Conservation (phyloP, 805 yeast genomes). For the Tetrapisispora namnaoensis region DNA sequence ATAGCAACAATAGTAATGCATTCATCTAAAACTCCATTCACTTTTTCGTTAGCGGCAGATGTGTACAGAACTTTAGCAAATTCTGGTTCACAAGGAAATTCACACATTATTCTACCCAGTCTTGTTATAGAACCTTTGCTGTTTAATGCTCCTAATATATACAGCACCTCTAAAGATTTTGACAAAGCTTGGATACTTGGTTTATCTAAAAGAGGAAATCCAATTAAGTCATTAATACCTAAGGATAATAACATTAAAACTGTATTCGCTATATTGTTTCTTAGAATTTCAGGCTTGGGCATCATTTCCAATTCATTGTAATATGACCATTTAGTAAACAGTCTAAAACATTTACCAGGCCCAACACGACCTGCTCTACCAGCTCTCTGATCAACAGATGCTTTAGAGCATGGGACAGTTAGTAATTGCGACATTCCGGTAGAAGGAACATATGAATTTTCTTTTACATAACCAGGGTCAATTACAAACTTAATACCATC, state of each 20-base stretch:
- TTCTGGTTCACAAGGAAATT: slow-evolving; percentile 87
- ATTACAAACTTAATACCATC: slow-evolving; percentile 93
- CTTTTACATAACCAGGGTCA: slow-evolving; percentile 92
- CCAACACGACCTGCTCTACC: slow-evolving; percentile 98
- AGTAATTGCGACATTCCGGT: slow-evolving; percentile 83
- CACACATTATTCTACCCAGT: slow-evolving; percentile 78
- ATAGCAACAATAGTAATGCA: slow-evolving; percentile 69
- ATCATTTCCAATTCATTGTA: slow-evolving; percentile 64
- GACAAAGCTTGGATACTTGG: slow-evolving; percentile 69
- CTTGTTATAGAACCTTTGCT: slow-evolving; percentile 68
- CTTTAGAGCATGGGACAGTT: slow-evolving; percentile 83
- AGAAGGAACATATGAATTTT: slow-evolving; percentile 77
- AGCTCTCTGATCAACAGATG: slow-evolving; percentile 92
- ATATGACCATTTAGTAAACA: slow-evolving; percentile 67
- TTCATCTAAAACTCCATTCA: slow-evolving; percentile 51
- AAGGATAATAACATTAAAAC: slow-evolving; percentile 68
- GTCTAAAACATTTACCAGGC: slow-evolving; percentile 88
- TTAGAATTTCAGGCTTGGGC: slow-evolving; percentile 85
- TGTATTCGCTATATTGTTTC: slow-evolving; percentile 71
- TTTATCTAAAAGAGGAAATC: slow-evolving; percentile 85
- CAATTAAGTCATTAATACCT: slow-evolving; percentile 73
- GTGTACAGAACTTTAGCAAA: slow-evolving; percentile 65
- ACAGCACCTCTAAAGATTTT: slow-evolving; percentile 70
- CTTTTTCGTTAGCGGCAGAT: slow-evolving; percentile 39
- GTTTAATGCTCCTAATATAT: slow-evolving; percentile 78